phyloP scores from a whole-genome alignment of 2,329 filamentous ascomycete genomes.

The Aureobasidium pullulans region DNA sequence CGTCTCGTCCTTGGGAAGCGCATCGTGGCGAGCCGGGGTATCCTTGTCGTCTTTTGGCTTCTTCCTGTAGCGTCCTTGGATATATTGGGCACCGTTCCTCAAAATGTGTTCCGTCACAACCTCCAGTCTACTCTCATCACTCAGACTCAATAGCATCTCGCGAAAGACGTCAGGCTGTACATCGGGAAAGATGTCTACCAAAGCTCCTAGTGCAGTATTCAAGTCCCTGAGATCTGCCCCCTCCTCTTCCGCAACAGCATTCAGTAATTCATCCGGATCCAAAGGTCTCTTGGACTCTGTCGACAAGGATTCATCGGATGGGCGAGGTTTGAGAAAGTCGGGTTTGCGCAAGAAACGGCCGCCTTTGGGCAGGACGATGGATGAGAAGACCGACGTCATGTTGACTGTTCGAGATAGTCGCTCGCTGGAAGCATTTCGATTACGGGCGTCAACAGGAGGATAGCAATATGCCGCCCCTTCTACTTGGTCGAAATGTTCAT shows the following conservation, averaged over 20 bases:
- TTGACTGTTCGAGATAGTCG: background rate
- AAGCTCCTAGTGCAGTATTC: constrained; percentile 60
- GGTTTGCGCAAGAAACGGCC: constrained; percentile 6
- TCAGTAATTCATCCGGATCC: background rate
- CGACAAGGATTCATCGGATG: background rate
- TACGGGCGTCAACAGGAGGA: background rate
- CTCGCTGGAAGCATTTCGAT: background rate
- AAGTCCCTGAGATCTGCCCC: constrained; percentile 61
- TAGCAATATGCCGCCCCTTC: constrained; percentile 3
- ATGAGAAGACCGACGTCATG: constrained; percentile 10
- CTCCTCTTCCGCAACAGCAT: constrained; percentile 29
- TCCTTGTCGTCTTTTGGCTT: constrained; percentile 3
- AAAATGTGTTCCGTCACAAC: constrained; percentile 71
- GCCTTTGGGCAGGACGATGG: constrained; percentile 13
- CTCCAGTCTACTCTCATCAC: constrained; percentile 67
- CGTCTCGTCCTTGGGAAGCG: constrained; percentile 53
- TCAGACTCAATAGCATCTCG: constrained; percentile 69
- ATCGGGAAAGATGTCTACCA: constrained; percentile 69
- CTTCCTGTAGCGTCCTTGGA: constrained; percentile 54
- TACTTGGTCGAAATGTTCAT: background rate
- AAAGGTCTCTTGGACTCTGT: background rate
- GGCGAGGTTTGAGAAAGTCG: constrained; percentile 7
- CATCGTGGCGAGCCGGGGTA: background rate
- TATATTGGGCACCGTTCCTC: constrained; percentile 62
- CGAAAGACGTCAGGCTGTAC: constrained; percentile 76